Evolutionary conservation across 768 basidiomycete genomes (phyloP).

Genomic region (Candolleomyces aberdarensis): DNA sequence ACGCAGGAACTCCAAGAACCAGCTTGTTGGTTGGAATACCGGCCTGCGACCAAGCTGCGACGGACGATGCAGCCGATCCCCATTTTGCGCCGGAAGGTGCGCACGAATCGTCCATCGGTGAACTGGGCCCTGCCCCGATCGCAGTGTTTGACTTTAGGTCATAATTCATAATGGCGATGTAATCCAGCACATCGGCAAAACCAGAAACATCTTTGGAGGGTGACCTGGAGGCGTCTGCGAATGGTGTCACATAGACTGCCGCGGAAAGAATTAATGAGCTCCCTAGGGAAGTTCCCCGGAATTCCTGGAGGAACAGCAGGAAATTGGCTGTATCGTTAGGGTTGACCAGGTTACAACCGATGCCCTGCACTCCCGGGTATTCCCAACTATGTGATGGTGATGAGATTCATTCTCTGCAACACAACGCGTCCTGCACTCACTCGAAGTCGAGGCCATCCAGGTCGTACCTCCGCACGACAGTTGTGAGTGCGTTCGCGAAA

Average conservation of each 20-base stretch:
- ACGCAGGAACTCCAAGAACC: conserved; percentile 81
- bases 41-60: conserved; percentile 71
- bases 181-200: conserved; percentile 71
- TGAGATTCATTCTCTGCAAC: conserved; percentile 5
- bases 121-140: conserved; percentile 69
- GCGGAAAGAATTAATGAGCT: conserved; percentile 67
- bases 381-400: conserved; percentile 61
- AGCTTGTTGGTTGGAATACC: conserved; percentile 72
- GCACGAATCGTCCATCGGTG: conserved; percentile 81
- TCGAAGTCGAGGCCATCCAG: conserved; percentile 71
- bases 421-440: conserved; percentile 25
- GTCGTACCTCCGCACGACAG: conserved; percentile 44
- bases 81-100: conserved; percentile 50
- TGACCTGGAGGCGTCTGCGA: conserved; percentile 50
- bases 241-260: conserved; percentile 67
- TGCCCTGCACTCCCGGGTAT: conserved; percentile 68
- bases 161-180: conserved; percentile 73
- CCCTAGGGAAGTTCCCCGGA: conserved; percentile 54
- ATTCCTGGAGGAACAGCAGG: conserved; percentile 68
- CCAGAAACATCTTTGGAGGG: conserved; percentile 61
- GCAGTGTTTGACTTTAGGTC: conserved; percentile 57
- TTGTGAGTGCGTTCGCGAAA: conserved; percentile 52
- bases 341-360: conserved; percentile 65
- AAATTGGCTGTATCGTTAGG: conserved; percentile 74
- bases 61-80: conserved; percentile 75